Evolutionary conservation across 169 alveolate genomes (phyloP).

Genomic region (Hepatocystis sp.): DNA sequence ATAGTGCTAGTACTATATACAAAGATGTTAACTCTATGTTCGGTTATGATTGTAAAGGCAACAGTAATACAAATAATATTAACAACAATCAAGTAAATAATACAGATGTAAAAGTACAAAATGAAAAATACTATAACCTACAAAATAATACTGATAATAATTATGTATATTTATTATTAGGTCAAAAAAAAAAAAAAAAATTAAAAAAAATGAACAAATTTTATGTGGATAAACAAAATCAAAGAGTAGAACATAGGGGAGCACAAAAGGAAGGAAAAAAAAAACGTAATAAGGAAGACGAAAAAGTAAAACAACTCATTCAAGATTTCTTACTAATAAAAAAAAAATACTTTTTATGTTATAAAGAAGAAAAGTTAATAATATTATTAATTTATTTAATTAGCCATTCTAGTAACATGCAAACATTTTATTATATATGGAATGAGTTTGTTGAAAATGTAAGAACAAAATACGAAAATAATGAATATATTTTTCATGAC

Average conservation of each 20-base stretch:
- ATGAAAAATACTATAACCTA: too few species aligned
- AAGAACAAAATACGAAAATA: constrained; percentile 60
- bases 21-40: too few species aligned
- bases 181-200: constrained; percentile 3
- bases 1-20: too few species aligned
- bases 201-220: neutral
- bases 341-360: constrained; percentile 55
- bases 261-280: neutral
- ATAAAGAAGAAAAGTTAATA: constrained; percentile 47
- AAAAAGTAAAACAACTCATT: constrained; percentile 23
- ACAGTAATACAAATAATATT: too few species aligned
- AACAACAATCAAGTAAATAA: too few species aligned
- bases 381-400: constrained; percentile 43
- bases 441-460: constrained; percentile 49
- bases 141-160: too few species aligned
- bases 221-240: too few species aligned
- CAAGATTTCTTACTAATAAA: constrained; percentile 39
- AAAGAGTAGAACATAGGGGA: neutral
- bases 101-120: too few species aligned
- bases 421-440: constrained; percentile 70
- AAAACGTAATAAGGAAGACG: neutral
- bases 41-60: too few species aligned
- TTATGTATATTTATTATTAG: too few species aligned
- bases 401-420: constrained; percentile 60
- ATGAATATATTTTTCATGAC: constrained; percentile 52